Evolutionary conservation across 73 alveolate genomes (phyloP).

Genomic region (Tetrahymena elliotti): DNA sequence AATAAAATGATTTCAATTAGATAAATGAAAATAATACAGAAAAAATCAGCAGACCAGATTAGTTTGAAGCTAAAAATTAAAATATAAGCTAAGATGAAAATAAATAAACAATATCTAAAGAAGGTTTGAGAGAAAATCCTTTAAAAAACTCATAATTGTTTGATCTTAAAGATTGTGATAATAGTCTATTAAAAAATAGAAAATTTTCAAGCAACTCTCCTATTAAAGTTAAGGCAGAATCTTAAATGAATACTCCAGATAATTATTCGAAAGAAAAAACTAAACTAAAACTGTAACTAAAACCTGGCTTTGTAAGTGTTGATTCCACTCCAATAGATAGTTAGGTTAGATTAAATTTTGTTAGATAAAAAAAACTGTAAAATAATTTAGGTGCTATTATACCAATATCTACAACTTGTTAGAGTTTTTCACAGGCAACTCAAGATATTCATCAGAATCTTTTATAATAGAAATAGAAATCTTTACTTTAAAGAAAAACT

Average conservation of each 20-base stretch:
- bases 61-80: not conserved
- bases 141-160: not conserved
- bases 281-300: not conserved
- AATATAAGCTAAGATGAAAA: too few species aligned
- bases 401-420: not conserved
- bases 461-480: not conserved
- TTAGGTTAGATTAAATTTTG: not conserved
- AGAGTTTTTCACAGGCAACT: not conserved
- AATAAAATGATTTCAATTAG: too few species aligned
- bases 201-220: not conserved
- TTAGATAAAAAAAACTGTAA: not conserved
- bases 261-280: not conserved
- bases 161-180: not conserved
- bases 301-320: not conserved
- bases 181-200: not conserved
- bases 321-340: not conserved
- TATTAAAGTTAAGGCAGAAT: not conserved
- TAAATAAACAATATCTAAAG: not conserved
- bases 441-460: not conserved
- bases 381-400: not conserved
- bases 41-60: too few species aligned
- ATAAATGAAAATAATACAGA: too few species aligned
- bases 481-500: not conserved
- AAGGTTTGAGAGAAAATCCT: not conserved
- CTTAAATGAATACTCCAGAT: not conserved